A percentile compares a stretch with the other conserved stretches of the same genome.
Conservation (phyloP, 306 rosid species). For the Acacia crassicarpa region DNA sequence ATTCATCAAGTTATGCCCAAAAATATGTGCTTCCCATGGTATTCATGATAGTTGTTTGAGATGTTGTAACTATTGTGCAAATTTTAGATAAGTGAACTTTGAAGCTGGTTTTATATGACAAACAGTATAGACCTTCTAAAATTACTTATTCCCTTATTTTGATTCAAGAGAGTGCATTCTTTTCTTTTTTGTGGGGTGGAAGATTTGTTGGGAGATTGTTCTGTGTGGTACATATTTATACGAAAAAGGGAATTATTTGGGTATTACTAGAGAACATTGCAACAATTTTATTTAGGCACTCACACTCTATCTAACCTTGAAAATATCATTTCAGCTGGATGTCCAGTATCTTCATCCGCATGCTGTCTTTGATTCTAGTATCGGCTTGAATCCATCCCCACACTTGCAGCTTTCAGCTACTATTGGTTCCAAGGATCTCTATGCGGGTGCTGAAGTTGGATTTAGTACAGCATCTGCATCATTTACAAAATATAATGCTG, state of each 20-base stretch:
- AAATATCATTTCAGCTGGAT: slow-evolving; percentile 63
- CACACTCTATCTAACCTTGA: slow-evolving; percentile 27
- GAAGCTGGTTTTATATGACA: background rate
- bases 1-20: slow-evolving; percentile 5
- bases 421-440: slow-evolving; percentile 76
- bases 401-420: slow-evolving; percentile 79
- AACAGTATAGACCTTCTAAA: background rate
- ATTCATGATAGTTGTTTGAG: slow-evolving; percentile 11
- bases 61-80: background rate
- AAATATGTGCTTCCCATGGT: slow-evolving; percentile 18
- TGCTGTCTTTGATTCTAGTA: slow-evolving; percentile 84
- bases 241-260: background rate
- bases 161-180: background rate
- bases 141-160: background rate
- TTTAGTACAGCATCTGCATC: slow-evolving; percentile 88
- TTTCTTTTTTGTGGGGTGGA: background rate
- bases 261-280: background rate
- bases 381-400: slow-evolving; percentile 85
- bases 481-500: slow-evolving; percentile 82
- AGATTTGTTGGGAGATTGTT: background rate
- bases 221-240: too few species aligned
- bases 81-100: background rate
- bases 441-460: slow-evolving; percentile 89
- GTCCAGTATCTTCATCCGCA: slow-evolving; percentile 87
- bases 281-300: slow-evolving; percentile 1